phyloP scores from a whole-genome alignment of 495 filamentous ascomycete species.

The Penicillium diatomitis region DNA sequence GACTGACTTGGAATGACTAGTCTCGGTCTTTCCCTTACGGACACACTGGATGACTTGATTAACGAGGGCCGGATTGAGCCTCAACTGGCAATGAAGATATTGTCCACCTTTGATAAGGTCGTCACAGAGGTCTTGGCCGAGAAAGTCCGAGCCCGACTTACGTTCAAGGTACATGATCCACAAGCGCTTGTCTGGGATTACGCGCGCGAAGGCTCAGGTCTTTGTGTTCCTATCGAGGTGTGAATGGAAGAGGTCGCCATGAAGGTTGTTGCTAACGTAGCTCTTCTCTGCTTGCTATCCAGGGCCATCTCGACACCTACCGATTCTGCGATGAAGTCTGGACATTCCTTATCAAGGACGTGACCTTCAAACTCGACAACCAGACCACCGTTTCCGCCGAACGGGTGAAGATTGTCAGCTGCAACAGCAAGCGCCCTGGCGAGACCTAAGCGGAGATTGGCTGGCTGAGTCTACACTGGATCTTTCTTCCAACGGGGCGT shows the following conservation, averaged over 20 bases:
- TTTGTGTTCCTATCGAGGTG: too few species aligned
- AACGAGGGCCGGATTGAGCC: conserved; percentile 88
- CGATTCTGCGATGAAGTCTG: conserved; percentile 99
- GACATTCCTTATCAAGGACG: conserved; percentile 98
- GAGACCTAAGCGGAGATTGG: conserved; percentile 39
- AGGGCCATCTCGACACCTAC: conserved; percentile 98
- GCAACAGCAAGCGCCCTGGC: conserved; percentile 77
- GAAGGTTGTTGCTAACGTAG: conserved; percentile 5
- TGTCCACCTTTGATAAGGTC: conserved; percentile 82
- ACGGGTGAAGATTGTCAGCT: conserved; percentile 96
- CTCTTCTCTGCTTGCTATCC: background rate
- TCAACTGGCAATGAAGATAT: conserved; percentile 95
- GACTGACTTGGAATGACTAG: conserved; percentile 38
- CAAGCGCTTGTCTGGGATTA: too few species aligned
- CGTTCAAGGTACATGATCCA: conserved; percentile 63
- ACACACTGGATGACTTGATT: conserved; percentile 94
- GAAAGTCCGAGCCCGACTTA: conserved; percentile 81
- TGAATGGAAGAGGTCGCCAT: too few species aligned
- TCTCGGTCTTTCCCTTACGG: conserved; percentile 82
- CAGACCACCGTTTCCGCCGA: conserved; percentile 56
- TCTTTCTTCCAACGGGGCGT: conserved; percentile 4
- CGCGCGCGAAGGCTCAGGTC: too few species aligned
- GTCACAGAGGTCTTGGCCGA: conserved; percentile 83
- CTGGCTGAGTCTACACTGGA: conserved; percentile 1
- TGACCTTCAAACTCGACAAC: conserved; percentile 93